Evolutionary conservation across 116 monocot genomes (phyloP), one percentile per base, ranked within the genome.

Genomic region (Posidonia oceanica): DNA sequence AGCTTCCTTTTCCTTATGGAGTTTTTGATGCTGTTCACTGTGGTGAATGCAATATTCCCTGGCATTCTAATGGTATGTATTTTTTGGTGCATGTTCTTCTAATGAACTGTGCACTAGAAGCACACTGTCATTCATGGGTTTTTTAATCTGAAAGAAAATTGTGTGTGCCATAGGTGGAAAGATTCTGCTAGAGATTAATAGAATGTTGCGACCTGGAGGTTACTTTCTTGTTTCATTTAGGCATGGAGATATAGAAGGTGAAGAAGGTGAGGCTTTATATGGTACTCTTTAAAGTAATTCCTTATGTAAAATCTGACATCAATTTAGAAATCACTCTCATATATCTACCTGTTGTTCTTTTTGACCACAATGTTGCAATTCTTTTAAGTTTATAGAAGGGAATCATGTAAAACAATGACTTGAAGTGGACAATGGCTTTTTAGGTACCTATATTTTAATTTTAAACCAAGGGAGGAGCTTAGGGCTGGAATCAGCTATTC

Each of bases 21-120:
- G 84, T 88, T 64, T 91, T 95, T 76, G 95, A 95, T 83, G 95
- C 84, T 61, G 83, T 95, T 72, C 91, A 95, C 66, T 95, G 91
- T 68, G 79, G 91, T 42, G 88, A 86, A 44, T 95, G 95, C 76
- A 80, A 77, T 71, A 78, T 91, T 66, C 69, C 76, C 22, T 95
- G 95, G 91, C 88, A 95, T 80, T 81, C 84, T 61, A 85, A 61
- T 74, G 91, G 91, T 95, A 59, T 56, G 83, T 78, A 68, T 63
- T 18, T 8, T 44, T 40, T 20, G 51, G 36, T 55, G n/a, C 4
- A 69, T 69, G 53, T 16, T 42, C 36, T 23, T 23, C 15, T 54
- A 53, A 53, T 69, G 13, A 52, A n/a, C 12, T 10, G 29, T n/a
- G 29, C 22, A 59, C 18, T 58, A 7, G 16, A 58, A 58, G 5